phyloP scores from a whole-genome alignment of 2,329 filamentous ascomycete genomes.

The Talaromyces sp. region DNA sequence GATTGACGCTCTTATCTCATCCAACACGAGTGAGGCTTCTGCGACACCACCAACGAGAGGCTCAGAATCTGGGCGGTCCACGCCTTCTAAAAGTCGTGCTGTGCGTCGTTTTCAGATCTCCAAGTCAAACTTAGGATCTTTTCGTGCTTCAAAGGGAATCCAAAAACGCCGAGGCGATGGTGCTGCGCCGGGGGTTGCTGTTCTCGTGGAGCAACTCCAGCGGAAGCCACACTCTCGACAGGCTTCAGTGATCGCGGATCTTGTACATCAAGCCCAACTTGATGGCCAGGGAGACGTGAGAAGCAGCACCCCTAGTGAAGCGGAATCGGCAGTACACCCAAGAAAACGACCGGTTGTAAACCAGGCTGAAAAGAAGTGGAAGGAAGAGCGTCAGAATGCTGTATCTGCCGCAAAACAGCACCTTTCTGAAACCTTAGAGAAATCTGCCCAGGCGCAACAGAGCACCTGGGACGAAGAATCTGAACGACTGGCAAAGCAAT shows the following conservation, averaged over 20 bases:
- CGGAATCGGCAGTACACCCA: slow-evolving; percentile 18
- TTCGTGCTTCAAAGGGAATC: slow-evolving; percentile 32
- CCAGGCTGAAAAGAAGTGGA: slow-evolving; percentile 43
- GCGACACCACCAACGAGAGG: background rate
- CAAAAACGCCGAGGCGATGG: slow-evolving; percentile 38
- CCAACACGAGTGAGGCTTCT: background rate
- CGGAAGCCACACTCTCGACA: slow-evolving; percentile 37
- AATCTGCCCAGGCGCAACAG: slow-evolving; percentile 39
- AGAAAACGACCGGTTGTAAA: slow-evolving; percentile 46
- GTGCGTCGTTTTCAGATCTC: slow-evolving; percentile 47
- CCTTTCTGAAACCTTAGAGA: slow-evolving; percentile 38
- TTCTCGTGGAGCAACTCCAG: slow-evolving; percentile 45
- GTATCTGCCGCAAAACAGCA: slow-evolving; percentile 41
- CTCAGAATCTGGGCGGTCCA: slow-evolving; percentile 14
- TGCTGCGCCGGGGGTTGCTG: slow-evolving; percentile 32
- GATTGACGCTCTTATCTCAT: background rate
- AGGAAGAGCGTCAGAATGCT: slow-evolving; percentile 35
- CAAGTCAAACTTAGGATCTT: slow-evolving; percentile 28
- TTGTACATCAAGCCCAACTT: slow-evolving; percentile 22
- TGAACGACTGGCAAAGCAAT: slow-evolving; percentile 44
- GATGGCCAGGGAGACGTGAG: background rate
- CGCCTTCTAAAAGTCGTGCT: slow-evolving; percentile 21
- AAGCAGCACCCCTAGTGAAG: slow-evolving; percentile 14
- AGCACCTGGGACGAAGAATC: slow-evolving; percentile 47
- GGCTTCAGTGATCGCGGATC: slow-evolving; percentile 36